Evolutionary conservation across 1,139 yeast genomes (phyloP).

Genomic region (Wickerhamomyces sp.): DNA sequence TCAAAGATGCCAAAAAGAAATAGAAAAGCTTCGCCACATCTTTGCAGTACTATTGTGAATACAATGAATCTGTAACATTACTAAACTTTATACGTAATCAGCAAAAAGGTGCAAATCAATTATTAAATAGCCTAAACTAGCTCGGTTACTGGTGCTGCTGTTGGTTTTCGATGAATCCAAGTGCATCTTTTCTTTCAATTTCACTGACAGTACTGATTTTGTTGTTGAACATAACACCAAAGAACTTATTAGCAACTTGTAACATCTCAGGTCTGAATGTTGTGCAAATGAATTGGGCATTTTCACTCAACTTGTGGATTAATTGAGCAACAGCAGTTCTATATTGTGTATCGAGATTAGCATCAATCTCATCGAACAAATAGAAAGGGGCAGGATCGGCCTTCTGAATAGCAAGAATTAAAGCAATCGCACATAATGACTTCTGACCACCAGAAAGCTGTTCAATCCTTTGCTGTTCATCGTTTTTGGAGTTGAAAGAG

Average conservation of each 20-base stretch:
- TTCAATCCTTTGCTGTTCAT: conserved; percentile 85
- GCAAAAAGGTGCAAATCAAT: too few species aligned
- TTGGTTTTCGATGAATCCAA: conserved; percentile 73
- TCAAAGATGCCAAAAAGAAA: conserved; percentile 35
- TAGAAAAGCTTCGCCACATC: background rate
- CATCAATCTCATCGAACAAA: conserved; percentile 93
- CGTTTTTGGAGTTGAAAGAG: conserved; percentile 80
- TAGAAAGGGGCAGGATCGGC: conserved; percentile 98
- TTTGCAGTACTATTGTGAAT: background rate
- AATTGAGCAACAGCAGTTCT: conserved; percentile 82
- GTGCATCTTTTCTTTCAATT: conserved; percentile 68
- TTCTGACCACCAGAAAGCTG: conserved; percentile 97
- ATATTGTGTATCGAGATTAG: conserved; percentile 89
- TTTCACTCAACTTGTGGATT: conserved; percentile 56
- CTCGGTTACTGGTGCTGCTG: conserved; percentile 14
- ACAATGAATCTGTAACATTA: background rate
- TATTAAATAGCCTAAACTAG: too few species aligned
- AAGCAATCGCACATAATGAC: conserved; percentile 88
- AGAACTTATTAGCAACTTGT: conserved; percentile 79
- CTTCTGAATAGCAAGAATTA: conserved; percentile 87
- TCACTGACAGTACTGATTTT: conserved; percentile 78
- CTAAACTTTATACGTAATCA: too few species aligned
- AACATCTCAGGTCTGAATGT: conserved; percentile 94
- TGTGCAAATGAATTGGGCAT: conserved; percentile 91
- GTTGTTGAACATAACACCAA: conserved; percentile 80